Base-by-base conservation (phyloP, 768 basidiomycete genomes). In the Phlegmacium glaucopus region DNA sequence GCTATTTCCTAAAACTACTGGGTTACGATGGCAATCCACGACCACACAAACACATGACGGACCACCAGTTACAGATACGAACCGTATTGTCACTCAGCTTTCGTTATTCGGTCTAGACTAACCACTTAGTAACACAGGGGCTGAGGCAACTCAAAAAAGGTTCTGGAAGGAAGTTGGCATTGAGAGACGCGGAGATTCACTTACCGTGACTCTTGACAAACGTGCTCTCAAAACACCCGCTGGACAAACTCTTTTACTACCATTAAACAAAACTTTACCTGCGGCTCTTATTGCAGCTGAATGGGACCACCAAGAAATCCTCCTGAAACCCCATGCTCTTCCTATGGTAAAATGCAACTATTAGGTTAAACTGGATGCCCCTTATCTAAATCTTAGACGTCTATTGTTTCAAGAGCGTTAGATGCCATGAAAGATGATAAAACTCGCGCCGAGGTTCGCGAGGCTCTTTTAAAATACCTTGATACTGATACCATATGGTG, bases 111-210 rank as follows among this genome's bases (percentile, higher is more conserved):
- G 41, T 15, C n/a, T 52, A 18, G 40, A 41, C 38, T 30, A 9
- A 38, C 35, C 11, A 45, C 32, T 30, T 41, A 10, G 26, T 9
- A 29, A 40, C 50, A 7, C 57, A 96, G 94, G 87, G 50, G 92
- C 90, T 9, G 91, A 96, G 66, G 79, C 82, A 32, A 88, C 90
- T 1, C 72, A 90, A 65, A 86, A 87, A 54, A 76, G 96, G 18
- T 98, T 98, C 63, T 99, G 96, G 96, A 94, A 93, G 61, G 79
- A 78, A 0, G 96, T 94, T n/a, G 79, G 79, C 13, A 72, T 97
- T 45, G 82, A 87, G 52, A 67, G 74, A 46, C 77, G 76, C 51
- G 72, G 68, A 5, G 72, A 78, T 50, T 65, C 68, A 27, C 68
- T 83, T 48, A 68, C 74, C 4, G 74, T 96, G 26, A 90, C 84